A percentile compares a stretch with the other conserved stretches of the same genome.
These are phyloP conservation scores for Xylona heveae DNA, from an alignment of 495 filamentous ascomycete species.

Conservation along the genomic window DNA sequence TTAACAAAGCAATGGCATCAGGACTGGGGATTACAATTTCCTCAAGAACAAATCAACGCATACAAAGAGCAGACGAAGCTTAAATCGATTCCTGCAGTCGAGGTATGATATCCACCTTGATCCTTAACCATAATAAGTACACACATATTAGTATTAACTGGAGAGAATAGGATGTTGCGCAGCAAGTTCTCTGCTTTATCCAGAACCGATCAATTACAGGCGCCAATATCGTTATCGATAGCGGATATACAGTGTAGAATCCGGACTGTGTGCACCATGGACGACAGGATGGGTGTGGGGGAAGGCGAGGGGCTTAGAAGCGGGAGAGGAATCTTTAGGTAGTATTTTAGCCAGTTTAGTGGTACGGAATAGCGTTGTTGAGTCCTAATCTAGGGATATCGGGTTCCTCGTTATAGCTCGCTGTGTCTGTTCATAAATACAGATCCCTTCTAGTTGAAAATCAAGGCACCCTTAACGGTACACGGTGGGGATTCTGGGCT, in stretches of 20 bases:
- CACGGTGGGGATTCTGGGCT: no score
- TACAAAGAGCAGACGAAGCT: constrained; percentile 24
- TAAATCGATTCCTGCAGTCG: constrained; percentile 26
- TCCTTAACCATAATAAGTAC: neutral
- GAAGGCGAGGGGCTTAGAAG: no score
- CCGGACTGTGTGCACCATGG: no score
- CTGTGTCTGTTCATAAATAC: no score
- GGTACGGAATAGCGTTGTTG: no score
- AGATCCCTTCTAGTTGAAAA: no score
- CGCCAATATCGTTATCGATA: constrained; percentile 22
- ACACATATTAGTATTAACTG: neutral
- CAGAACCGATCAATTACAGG: constrained; percentile 21
- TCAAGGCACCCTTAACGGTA: no score
- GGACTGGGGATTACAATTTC: constrained; percentile 31
- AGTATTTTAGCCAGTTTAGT: no score
- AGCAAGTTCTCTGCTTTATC: constrained; percentile 23
- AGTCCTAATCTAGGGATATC: no score
- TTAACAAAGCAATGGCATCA: constrained; percentile 9
- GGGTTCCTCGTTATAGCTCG: no score
- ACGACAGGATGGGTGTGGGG: no score
- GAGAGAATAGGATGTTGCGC: constrained; percentile 19
- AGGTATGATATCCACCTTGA: constrained; percentile 11
- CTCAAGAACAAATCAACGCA: constrained; percentile 20
- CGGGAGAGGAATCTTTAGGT: no score
- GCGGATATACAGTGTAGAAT: constrained; percentile 10